phyloP scores from a whole-genome alignment of 2,329 filamentous ascomycete species.

The Westerdykella sp. region DNA sequence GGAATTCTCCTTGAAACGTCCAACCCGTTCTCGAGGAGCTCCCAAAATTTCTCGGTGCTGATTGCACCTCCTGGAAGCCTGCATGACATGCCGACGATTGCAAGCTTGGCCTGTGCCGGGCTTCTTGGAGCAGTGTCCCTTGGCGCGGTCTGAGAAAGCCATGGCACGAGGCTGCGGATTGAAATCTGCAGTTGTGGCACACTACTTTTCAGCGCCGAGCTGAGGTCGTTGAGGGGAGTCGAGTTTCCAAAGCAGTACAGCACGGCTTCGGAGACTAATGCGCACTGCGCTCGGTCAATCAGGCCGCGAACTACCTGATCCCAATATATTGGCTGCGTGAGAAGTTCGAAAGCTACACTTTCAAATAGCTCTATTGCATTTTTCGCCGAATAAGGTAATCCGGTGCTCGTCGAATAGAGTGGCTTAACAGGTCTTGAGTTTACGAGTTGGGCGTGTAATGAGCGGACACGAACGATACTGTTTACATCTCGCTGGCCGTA shows the following conservation, averaged over 20 bases:
- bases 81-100: slow-evolving; percentile 34
- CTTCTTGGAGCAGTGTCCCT: background rate
- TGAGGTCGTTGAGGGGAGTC: slow-evolving; percentile 12
- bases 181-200: background rate
- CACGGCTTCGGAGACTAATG: slow-evolving; percentile 1
- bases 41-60: slow-evolving; percentile 31
- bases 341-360: slow-evolving; percentile 10
- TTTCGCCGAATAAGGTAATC: slow-evolving; percentile 22
- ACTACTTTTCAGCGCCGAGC: slow-evolving; percentile 2
- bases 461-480: slow-evolving; percentile 12
- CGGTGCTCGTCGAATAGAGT: slow-evolving; percentile 31
- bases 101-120: slow-evolving; percentile 7
- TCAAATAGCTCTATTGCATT: slow-evolving; percentile 18
- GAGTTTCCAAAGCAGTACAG: slow-evolving; percentile 10
- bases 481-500: slow-evolving; percentile 23
- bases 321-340: slow-evolving; percentile 22
- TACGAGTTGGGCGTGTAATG: too few relatives aligned
- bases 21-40: slow-evolving; percentile 22
- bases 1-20: slow-evolving; percentile 26
- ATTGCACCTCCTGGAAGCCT: slow-evolving; percentile 27
- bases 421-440: slow-evolving; percentile 10
- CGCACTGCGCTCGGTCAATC: slow-evolving; percentile 3
- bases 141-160: background rate
- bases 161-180: background rate
- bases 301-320: slow-evolving; percentile 20